Evolutionary conservation across 495 filamentous ascomycete species (phyloP).

Genomic region (Articulospora tetracladia): DNA sequence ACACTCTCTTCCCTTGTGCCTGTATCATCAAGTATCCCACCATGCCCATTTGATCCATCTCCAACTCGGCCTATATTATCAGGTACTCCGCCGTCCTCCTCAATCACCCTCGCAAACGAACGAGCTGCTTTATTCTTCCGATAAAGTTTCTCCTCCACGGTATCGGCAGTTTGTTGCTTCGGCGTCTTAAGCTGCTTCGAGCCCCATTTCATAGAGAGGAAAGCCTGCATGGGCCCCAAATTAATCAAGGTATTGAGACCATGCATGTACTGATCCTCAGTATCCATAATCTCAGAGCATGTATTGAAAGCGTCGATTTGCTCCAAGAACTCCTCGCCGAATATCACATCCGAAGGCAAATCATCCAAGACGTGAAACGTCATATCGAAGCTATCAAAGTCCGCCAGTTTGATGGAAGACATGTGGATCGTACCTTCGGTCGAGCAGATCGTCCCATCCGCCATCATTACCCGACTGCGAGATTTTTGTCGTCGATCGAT

Average conservation of each 20-base stretch:
- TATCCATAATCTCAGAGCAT: background rate
- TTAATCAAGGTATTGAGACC: background rate
- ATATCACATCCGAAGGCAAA: conserved; percentile 13
- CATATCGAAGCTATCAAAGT: conserved; percentile 5
- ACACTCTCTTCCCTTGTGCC: too few species aligned
- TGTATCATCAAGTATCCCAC: too few species aligned
- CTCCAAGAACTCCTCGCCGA: conserved; percentile 16
- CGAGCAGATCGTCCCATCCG: background rate
- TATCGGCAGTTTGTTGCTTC: too few species aligned
- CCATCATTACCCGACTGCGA: background rate
- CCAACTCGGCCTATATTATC: too few species aligned
- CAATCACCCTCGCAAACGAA: too few species aligned
- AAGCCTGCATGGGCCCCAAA: background rate
- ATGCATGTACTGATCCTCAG: background rate
- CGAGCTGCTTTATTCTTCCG: too few species aligned
- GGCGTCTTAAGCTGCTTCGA: too few species aligned
- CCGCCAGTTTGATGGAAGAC: background rate
- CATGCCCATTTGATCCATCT: too few species aligned
- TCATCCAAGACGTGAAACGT: conserved; percentile 8
- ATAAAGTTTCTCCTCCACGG: too few species aligned
- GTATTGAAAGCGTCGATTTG: conserved; percentile 11
- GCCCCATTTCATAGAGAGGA: too few species aligned
- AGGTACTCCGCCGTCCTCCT: too few species aligned
- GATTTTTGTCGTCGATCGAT: background rate
- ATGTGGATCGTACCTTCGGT: background rate